Conservation (phyloP, 768 basidiomycete genomes). For the Suillus discolor region DNA sequence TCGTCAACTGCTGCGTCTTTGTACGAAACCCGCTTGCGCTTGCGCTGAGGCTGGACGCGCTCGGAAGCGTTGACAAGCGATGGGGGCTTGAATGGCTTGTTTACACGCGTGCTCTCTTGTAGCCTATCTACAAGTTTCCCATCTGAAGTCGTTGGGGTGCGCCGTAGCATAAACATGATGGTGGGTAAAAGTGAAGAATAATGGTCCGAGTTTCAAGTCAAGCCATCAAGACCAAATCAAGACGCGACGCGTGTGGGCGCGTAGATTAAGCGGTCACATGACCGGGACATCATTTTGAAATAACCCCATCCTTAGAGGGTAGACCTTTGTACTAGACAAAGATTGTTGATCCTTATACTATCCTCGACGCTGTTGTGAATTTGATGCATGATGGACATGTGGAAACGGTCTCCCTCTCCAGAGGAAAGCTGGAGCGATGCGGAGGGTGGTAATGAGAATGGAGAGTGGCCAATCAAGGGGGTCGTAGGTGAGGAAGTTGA, state of each 20-base stretch:
- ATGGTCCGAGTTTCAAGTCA: background rate
- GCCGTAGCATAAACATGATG: constrained; percentile 59
- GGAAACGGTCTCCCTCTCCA: constrained; percentile 33
- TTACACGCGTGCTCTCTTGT: constrained; percentile 70
- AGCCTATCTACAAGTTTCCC: constrained; percentile 69
- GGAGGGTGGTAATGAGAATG: constrained; percentile 31
- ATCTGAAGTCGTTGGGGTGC: constrained; percentile 68
- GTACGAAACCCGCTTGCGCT: constrained; percentile 89
- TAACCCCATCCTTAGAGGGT: background rate
- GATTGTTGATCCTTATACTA: background rate
- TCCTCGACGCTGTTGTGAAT: background rate
- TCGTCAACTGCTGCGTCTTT: constrained; percentile 65
- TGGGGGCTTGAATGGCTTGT: constrained; percentile 83
- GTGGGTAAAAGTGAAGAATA: background rate
- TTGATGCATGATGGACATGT: constrained; percentile 17
- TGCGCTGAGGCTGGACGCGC: constrained; percentile 68
- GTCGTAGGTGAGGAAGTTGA: constrained; percentile 35
- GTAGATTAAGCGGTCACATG: constrained; percentile 26
- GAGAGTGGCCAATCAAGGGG: constrained; percentile 32
- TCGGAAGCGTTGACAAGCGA: constrained; percentile 46
- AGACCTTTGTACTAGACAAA: background rate
- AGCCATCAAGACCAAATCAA: background rate
- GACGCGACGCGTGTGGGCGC: constrained; percentile 10
- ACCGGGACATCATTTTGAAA: constrained; percentile 4
- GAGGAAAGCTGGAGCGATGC: constrained; percentile 35